Conservation (phyloP, 805 yeast species). For the Lipomyces sp. region DNA sequence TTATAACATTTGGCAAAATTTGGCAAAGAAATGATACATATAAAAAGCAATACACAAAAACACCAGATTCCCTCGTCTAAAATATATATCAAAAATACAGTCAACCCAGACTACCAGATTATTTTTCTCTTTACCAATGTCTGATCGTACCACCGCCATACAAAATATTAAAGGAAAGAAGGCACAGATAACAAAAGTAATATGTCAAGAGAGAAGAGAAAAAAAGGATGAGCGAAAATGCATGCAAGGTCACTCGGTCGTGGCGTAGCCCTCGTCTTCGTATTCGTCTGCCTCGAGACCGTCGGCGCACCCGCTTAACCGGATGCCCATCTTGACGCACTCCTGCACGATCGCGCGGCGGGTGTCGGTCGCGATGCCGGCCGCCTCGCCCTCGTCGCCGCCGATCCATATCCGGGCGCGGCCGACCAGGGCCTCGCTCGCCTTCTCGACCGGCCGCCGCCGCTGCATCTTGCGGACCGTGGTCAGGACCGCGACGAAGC, state of each 20-base stretch:
- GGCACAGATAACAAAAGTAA: no score
- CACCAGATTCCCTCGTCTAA: no score
- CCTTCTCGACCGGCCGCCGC: constrained; percentile 18
- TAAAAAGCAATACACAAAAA: no score
- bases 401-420: constrained; percentile 38
- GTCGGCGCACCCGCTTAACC: constrained; percentile 35
- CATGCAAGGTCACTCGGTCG: constrained; percentile 18
- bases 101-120: no score
- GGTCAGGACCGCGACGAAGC: constrained; percentile 35
- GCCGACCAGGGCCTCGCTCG: constrained; percentile 19
- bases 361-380: constrained; percentile 31
- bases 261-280: constrained; percentile 34
- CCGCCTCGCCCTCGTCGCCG: constrained; percentile 35
- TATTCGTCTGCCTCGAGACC: constrained; percentile 22
- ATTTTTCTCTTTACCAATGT: no score
- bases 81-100: no score
- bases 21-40: no score
- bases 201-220: no score
- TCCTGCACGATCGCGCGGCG: constrained; percentile 37
- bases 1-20: no score
- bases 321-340: constrained; percentile 34
- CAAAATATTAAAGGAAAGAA: no score
- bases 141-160: no score
- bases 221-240: no score
- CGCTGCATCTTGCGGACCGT: constrained; percentile 27